Conservation (phyloP, 148 eudicot genomes). For the Heliosperma pusillum region DNA sequence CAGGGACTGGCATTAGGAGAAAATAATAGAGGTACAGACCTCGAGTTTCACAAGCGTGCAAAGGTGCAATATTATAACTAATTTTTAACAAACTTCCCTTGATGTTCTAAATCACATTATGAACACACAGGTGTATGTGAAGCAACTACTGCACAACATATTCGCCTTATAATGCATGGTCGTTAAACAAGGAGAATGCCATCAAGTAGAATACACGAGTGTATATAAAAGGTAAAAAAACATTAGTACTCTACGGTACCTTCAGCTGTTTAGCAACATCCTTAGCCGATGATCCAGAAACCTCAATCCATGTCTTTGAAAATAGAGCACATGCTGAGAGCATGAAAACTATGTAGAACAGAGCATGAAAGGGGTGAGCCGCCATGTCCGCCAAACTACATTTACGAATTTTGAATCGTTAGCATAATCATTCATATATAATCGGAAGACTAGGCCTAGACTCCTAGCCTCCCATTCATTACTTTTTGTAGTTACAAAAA, state of each 20-base stretch:
- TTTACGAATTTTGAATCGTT: not conserved
- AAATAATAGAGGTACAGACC: no score
- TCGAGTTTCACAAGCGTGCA: no score
- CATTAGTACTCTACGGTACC: constrained; percentile 29
- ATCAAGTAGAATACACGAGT: not conserved
- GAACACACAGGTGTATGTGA: not conserved
- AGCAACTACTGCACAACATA: not conserved
- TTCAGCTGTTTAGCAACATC: constrained; percentile 93
- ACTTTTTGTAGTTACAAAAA: no score
- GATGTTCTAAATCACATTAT: no score
- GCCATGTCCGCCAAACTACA: constrained; percentile 88
- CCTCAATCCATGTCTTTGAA: constrained; percentile 92
- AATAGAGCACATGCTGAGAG: constrained; percentile 84
- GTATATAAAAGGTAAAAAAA: not conserved
- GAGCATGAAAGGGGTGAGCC: constrained; percentile 86
- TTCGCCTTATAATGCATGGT: not conserved
- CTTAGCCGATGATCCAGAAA: constrained; percentile 85
- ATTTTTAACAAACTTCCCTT: no score
- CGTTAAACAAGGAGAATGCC: not conserved
- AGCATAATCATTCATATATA: constrained; percentile 3
- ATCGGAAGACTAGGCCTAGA: not conserved
- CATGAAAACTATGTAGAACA: constrained; percentile 75
- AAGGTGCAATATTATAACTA: no score
- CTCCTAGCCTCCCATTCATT: not conserved
- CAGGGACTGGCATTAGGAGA: no score